Conservation (phyloP, 2,329 filamentous ascomycete genomes). For the Fusarium sp. region DNA sequence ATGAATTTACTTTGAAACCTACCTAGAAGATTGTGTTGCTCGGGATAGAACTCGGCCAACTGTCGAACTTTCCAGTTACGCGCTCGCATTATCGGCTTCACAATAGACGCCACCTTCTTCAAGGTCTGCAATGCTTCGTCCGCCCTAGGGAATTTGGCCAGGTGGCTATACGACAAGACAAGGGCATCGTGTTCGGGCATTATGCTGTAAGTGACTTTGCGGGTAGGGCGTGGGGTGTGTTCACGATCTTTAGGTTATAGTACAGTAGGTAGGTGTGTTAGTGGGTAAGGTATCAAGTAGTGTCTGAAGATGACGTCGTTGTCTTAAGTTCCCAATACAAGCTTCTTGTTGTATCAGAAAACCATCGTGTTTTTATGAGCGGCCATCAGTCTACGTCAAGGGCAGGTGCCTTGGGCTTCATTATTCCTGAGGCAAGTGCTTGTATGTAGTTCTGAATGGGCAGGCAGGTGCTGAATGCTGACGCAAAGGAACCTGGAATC, state of each 20-base stretch:
- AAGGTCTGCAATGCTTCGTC: conserved; percentile 70
- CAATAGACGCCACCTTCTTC: conserved; percentile 84
- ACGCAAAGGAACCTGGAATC: conserved; percentile 44
- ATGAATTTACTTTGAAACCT: conserved; percentile 59
- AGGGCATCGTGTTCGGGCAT: conserved; percentile 56
- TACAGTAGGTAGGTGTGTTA: background rate
- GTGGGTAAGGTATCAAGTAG: background rate
- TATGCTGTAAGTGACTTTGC: conserved; percentile 8
- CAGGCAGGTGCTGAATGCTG: conserved; percentile 20
- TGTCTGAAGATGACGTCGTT: conserved; percentile 16
- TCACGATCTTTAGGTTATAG: conserved; percentile 8
- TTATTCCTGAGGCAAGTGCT: conserved; percentile 29
- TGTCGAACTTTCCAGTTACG: conserved; percentile 82
- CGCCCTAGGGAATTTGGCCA: conserved; percentile 60
- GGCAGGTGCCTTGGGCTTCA: conserved; percentile 40
- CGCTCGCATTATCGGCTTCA: conserved; percentile 95
- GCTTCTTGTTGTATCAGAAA: background rate
- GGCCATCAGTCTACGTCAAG: conserved; percentile 41
- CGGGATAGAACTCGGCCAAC: conserved; percentile 87
- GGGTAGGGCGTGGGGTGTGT: conserved; percentile 5
- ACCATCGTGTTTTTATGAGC: background rate
- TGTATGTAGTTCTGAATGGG: background rate
- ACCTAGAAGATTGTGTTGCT: conserved; percentile 79
- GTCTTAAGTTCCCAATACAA: background rate
- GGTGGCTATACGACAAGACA: conserved; percentile 62